Evolutionary conservation across 2,329 filamentous ascomycete genomes (phyloP).

Genomic region (Chaetomium globosum): DNA sequence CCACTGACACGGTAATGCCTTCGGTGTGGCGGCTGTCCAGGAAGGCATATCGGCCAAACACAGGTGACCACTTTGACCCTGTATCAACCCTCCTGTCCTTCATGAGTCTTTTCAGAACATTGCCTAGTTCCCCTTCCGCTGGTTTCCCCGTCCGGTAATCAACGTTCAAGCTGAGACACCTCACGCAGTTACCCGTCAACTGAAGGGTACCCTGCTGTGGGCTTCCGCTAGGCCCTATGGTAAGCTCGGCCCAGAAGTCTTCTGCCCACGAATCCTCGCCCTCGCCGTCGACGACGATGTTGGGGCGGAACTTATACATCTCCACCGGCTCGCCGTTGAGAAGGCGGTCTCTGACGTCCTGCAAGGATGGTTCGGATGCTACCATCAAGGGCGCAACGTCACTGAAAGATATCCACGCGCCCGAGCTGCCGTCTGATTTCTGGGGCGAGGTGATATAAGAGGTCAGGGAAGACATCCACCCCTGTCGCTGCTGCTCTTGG

Average conservation of each 20-base stretch:
- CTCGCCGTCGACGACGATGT: slow-evolving; percentile 67
- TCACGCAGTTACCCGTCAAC: slow-evolving; percentile 69
- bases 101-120: slow-evolving; percentile 69
- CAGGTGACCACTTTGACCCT: slow-evolving; percentile 67
- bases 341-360: slow-evolving; percentile 63
- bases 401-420: slow-evolving; percentile 66
- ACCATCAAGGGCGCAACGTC: slow-evolving; percentile 77
- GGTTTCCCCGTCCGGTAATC: slow-evolving; percentile 67
- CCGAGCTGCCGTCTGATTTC: slow-evolving; percentile 36
- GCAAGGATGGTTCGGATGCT: slow-evolving; percentile 69
- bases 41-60: slow-evolving; percentile 76
- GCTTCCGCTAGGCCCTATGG: slow-evolving; percentile 40
- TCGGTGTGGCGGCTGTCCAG: slow-evolving; percentile 40
- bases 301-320: slow-evolving; percentile 71
- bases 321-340: slow-evolving; percentile 56
- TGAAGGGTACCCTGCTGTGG: slow-evolving; percentile 46
- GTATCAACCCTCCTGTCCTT: slow-evolving; percentile 69
- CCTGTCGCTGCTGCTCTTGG: slow-evolving; percentile 17
- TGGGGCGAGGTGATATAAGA: slow-evolving; percentile 33
- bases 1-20: slow-evolving; percentile 27
- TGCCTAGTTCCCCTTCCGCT: slow-evolving; percentile 59
- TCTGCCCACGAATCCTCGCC: slow-evolving; percentile 61
- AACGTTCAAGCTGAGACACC: slow-evolving; percentile 71
- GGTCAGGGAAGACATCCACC: slow-evolving; percentile 26
- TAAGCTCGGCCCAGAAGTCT: slow-evolving; percentile 70